phyloP scores from a whole-genome alignment of 2,329 filamentous ascomycete species.

The Colletotrichum siamense region DNA sequence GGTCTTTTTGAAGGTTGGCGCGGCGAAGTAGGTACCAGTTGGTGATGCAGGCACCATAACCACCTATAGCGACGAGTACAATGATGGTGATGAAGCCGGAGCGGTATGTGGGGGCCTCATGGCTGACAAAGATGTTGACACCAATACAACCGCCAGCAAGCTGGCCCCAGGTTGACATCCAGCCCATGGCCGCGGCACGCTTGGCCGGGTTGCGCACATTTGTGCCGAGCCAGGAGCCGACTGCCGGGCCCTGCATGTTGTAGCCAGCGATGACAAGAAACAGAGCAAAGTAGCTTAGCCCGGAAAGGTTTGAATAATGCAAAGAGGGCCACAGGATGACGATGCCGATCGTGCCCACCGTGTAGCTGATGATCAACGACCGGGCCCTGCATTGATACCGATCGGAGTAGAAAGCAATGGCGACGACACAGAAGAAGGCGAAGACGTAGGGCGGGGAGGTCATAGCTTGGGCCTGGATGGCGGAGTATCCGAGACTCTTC shows the following conservation, averaged over 20 bases:
- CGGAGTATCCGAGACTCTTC: not conserved
- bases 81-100: not conserved
- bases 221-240: not conserved
- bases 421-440: not conserved
- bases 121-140: slow-evolving; percentile 8
- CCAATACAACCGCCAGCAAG: slow-evolving; percentile 10
- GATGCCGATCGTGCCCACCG: not conserved
- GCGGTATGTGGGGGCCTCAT: not conserved
- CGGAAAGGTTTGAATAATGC: not conserved
- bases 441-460: not conserved
- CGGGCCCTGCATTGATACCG: not conserved
- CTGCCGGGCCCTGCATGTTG: slow-evolving; percentile 10
- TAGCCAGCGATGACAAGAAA: not conserved
- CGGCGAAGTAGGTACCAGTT: not conserved
- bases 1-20: not conserved
- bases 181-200: not conserved
- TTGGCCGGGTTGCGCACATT: slow-evolving; percentile 1
- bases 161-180: not conserved
- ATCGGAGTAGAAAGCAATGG: not conserved
- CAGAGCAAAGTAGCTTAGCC: not conserved
- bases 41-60: not conserved
- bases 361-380: not conserved
- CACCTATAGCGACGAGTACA: not conserved
- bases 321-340: not conserved
- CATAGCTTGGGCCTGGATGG: not conserved